Conservation (phyloP, 2,329 filamentous ascomycete genomes). For the Monosporascus sp. region DNA sequence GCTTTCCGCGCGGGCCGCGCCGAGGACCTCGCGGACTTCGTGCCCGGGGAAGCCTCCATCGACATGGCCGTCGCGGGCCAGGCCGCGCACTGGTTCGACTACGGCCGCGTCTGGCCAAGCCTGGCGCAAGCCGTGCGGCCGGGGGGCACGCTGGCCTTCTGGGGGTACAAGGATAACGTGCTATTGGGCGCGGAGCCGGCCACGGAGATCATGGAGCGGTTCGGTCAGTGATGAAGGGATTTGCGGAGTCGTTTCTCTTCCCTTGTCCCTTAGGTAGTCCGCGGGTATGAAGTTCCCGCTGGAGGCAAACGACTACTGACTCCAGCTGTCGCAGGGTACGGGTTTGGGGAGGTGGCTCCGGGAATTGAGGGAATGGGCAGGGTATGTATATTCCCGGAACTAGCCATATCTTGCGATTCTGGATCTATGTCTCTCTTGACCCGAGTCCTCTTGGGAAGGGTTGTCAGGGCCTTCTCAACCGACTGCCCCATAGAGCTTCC, state of each 20-base stretch:
- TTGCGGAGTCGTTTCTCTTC: too few species aligned
- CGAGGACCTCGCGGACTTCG: conserved; percentile 46
- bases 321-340: conserved; percentile 34
- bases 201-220: conserved; percentile 48
- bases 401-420: too few species aligned
- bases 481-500: too few species aligned
- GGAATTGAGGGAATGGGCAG: conserved; percentile 45
- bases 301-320: too few species aligned
- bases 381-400: too few species aligned
- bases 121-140: conserved; percentile 46
- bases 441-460: too few species aligned
- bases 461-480: too few species aligned
- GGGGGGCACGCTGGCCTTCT: conserved; percentile 58
- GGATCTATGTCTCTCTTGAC: too few species aligned
- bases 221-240: conserved; percentile 20
- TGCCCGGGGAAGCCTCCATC: conserved; percentile 41
- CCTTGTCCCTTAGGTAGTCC: too few species aligned
- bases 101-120: conserved; percentile 48
- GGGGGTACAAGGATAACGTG: conserved; percentile 61
- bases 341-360: conserved; percentile 36
- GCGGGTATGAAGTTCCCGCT: too few species aligned
- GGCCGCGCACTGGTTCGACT: conserved; percentile 64
- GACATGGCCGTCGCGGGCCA: conserved; percentile 50
- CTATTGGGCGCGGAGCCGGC: conserved; percentile 49
- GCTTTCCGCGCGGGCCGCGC: conserved; percentile 44